Conservation (phyloP, 2,329 filamentous ascomycete species). For the Fusarium sacchari region DNA sequence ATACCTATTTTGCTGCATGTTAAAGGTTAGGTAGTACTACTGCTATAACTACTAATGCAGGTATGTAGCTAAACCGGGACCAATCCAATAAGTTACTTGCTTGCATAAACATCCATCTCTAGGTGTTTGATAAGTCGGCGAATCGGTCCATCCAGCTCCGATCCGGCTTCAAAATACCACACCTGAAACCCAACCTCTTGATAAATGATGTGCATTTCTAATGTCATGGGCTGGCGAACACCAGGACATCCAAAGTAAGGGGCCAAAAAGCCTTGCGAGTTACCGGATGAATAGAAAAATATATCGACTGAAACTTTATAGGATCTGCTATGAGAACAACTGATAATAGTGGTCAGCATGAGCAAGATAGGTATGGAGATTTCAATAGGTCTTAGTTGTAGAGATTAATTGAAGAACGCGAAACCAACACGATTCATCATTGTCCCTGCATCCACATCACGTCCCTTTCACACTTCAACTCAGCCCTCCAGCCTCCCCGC, state of each 20-base stretch:
- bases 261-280: background rate
- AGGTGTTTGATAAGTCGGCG: slow-evolving; percentile 5
- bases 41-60: background rate
- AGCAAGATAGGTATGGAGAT: background rate
- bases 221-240: background rate
- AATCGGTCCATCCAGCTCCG: slow-evolving; percentile 13
- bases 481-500: slow-evolving; percentile 34
- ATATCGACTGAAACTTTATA: background rate
- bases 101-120: background rate
- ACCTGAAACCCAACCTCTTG: slow-evolving; percentile 20
- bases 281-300: background rate
- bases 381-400: background rate
- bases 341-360: background rate
- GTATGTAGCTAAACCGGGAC: background rate
- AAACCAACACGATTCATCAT: slow-evolving; percentile 38
- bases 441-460: slow-evolving; percentile 21
- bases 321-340: background rate
- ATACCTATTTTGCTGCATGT: background rate
- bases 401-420: slow-evolving; percentile 28
- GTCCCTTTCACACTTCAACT: slow-evolving; percentile 11
- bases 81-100: background rate
- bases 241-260: background rate
- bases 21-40: background rate
- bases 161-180: slow-evolving; percentile 27
- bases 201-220: slow-evolving; percentile 15